These are phyloP conservation scores for Naganishia antarctica DNA, from an alignment of 768 basidiomycete species.

Conservation along the genomic window DNA sequence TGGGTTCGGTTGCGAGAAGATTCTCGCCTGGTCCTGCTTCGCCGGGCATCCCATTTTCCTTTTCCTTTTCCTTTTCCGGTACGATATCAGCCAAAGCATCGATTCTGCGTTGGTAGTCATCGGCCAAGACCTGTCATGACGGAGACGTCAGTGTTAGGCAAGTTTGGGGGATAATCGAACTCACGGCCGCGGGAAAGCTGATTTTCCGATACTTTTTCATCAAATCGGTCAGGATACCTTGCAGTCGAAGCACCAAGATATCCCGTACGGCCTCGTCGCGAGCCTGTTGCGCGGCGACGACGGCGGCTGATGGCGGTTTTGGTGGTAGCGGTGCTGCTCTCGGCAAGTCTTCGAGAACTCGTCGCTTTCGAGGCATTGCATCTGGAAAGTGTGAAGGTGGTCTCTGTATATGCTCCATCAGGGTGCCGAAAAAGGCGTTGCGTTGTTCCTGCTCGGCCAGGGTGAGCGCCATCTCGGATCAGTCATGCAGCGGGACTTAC, in stretches of 20 bases:
- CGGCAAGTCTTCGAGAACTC: slow-evolving; percentile 77
- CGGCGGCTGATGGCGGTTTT: slow-evolving; percentile 69
- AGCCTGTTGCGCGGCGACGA: slow-evolving; percentile 75
- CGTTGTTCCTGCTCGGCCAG: slow-evolving; percentile 62
- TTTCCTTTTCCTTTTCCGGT: not conserved
- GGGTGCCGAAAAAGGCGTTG: slow-evolving; percentile 66
- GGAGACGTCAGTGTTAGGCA: too few species aligned
- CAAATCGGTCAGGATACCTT: slow-evolving; percentile 78
- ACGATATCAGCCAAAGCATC: not conserved
- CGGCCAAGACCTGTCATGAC: not conserved
- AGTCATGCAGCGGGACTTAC: too few species aligned
- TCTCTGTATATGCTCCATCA: slow-evolving; percentile 65
- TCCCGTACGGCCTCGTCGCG: slow-evolving; percentile 73
- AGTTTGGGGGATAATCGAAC: not conserved
- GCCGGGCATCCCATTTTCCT: not conserved
- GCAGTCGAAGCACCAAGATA: slow-evolving; percentile 81
- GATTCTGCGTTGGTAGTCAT: not conserved
- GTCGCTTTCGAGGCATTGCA: slow-evolving; percentile 73
- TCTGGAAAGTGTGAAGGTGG: slow-evolving; percentile 87
- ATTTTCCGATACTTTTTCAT: slow-evolving; percentile 61
- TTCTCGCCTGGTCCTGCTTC: too few species aligned
- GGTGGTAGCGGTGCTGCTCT: slow-evolving; percentile 87
- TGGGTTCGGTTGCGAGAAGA: not conserved
- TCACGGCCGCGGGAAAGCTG: slow-evolving; percentile 24
- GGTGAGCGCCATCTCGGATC: too few species aligned